Percentiles rank a stretch among this genome's conserved stretches.
These are phyloP conservation scores for Puccinia novopanici DNA, from an alignment of 1,284 basidiomycete genomes.

Conservation along the genomic window DNA sequence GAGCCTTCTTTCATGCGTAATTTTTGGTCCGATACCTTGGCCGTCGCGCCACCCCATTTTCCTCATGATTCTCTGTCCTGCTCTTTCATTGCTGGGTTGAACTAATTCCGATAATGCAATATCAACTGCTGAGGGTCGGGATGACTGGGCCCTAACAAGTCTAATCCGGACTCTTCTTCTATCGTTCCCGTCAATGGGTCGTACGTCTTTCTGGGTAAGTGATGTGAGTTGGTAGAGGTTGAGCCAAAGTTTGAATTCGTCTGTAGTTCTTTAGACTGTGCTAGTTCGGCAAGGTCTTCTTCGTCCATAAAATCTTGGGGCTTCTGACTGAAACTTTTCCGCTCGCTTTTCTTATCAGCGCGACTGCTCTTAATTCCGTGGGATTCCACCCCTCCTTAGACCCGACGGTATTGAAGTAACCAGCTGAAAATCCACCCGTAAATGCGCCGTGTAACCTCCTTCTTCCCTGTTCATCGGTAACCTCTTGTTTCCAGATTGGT, in stretches of 20 bases:
- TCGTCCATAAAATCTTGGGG: constrained; percentile 99
- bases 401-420: constrained; percentile 94
- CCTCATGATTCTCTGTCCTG: constrained; percentile 76
- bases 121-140: constrained; percentile 54
- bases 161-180: constrained; percentile 74
- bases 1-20: constrained; percentile 75
- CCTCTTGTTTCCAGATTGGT: constrained; percentile 96
- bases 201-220: constrained; percentile 22
- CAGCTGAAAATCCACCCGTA: constrained; percentile 95
- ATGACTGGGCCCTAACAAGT: constrained; percentile 14
- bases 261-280: constrained; percentile 69
- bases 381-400: constrained; percentile 98
- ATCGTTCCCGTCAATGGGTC: constrained; percentile 56
- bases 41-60: constrained; percentile 95
- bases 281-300: constrained; percentile 83
- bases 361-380: constrained; percentile 68
- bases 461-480: constrained; percentile 89
- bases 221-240: constrained; percentile 36
- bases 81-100: constrained; percentile 53
- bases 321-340: constrained; percentile 61
- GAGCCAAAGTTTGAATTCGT: constrained; percentile 48
- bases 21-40: constrained; percentile 85
- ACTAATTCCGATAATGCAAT: constrained; percentile 54
- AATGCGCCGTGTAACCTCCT: constrained; percentile 93
- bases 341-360: constrained; percentile 71